Evolutionary conservation across 495 filamentous ascomycete genomes (phyloP), one percentile per base, ranked within the genome.

Genomic region (Penicillium steckii): DNA sequence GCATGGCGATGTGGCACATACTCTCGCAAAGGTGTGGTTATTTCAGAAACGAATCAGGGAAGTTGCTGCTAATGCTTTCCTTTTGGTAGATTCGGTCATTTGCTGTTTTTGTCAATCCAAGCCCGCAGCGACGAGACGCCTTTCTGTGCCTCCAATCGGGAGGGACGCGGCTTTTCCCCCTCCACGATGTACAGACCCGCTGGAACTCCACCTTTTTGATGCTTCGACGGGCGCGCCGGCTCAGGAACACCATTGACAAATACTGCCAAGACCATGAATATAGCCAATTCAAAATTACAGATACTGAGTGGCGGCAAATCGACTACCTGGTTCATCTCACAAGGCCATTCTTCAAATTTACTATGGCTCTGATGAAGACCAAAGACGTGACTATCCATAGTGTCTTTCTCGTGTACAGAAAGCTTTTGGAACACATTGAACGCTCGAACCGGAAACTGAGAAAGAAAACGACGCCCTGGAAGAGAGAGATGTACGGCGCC

Each of bases 291-390:
- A 29, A 12, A 13, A 17, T 61, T 8, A 44, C 41, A 8, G 0
- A 42, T 8, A 52, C 58, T n/a, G 52, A 65, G 47, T 65, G 30
- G 51, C 32, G 45, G 0, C 45, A 65, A 44, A 18, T 65, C 52
- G 48, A 61, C 19, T 65, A 65, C 47, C 52, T 55, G 5, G 46
- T 55, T 17, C 35, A 7, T 8, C 49, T 56, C 22, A 46, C 40
- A 0, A 3, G 46, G 4, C 53, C 22, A 0, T 64, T 60, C 48
- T 56, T 55, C 30, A 17, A 26, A 13, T 64, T 42, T 12, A 60
- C 44, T 0, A 53, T 13, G 1, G 3, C 10, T 10, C 27, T 64
- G 4, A 58, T 26, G 38, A 46, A 50, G 29, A 58, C 23, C n/a
- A 55, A 45, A 32, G 57, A 58, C 46, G 21, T 60, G 8, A 64